Evolutionary conservation across 257 asterid species (phyloP).

Genomic region (Nicotiana paniculata): DNA sequence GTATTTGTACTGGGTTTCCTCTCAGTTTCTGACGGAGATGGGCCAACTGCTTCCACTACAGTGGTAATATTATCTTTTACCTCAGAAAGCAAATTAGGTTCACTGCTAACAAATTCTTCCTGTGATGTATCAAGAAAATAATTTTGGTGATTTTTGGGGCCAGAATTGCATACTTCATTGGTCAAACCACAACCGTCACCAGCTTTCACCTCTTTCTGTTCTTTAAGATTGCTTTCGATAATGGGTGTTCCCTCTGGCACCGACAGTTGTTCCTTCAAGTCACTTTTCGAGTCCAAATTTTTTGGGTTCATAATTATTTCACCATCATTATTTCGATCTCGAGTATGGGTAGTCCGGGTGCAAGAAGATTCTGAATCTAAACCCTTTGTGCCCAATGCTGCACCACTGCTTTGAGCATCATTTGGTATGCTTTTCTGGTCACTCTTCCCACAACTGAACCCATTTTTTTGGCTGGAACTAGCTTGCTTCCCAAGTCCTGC

Average conservation of each 20-base stretch:
- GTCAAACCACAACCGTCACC: conserved; percentile 27
- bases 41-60: conserved; percentile 29
- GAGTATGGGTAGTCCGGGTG: conserved; percentile 31
- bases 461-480: conserved; percentile 44
- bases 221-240: conserved; percentile 30
- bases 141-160: conserved; percentile 31
- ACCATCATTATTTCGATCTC: conserved; percentile 36
- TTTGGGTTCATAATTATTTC: conserved; percentile 28
- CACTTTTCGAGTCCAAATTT: conserved; percentile 32
- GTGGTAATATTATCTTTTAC: conserved; percentile 24
- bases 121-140: conserved; percentile 24
- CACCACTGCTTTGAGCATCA: conserved; percentile 27
- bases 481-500: conserved; percentile 34
- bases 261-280: conserved; percentile 22
- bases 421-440: conserved; percentile 24
- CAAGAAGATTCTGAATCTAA: conserved; percentile 62
- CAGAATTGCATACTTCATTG: conserved; percentile 28
- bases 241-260: conserved; percentile 21
- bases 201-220: conserved; percentile 33
- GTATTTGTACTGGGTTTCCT: conserved; percentile 15
- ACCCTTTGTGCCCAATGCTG: conserved; percentile 29
- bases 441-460: conserved; percentile 24
- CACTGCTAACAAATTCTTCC: conserved; percentile 32
- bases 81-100: conserved; percentile 30
- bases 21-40: conserved; percentile 37